These are phyloP conservation scores for Penicillium sp. DNA, from an alignment of 2,329 filamentous ascomycete species.

Conservation along the genomic window DNA sequence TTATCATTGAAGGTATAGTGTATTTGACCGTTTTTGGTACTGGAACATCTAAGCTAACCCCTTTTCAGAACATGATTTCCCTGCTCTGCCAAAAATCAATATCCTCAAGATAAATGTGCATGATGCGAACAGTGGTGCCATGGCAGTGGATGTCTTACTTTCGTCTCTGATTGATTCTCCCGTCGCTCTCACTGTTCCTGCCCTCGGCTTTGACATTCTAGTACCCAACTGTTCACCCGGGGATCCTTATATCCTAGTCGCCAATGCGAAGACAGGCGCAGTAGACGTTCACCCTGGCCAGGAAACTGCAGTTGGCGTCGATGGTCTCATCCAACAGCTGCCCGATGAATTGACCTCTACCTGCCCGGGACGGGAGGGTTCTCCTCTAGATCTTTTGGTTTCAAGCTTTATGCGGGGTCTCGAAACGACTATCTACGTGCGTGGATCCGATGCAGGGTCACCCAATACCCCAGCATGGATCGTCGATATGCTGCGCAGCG, in stretches of 20 bases:
- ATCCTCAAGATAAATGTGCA: constrained; percentile 77
- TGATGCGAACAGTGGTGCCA: constrained; percentile 65
- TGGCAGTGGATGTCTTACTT: constrained; percentile 77
- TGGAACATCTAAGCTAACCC: constrained; percentile 26
- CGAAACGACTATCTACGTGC: constrained; percentile 75
- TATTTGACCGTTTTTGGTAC: constrained; percentile 28
- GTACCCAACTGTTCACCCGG: constrained; percentile 74
- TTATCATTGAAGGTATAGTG: constrained; percentile 78
- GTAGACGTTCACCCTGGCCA: constrained; percentile 67
- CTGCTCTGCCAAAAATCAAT: constrained; percentile 75
- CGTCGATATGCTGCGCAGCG: constrained; percentile 71
- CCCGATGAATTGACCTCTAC: constrained; percentile 68
- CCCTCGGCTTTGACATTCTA: constrained; percentile 79
- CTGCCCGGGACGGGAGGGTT: constrained; percentile 74
- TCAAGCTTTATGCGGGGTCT: constrained; percentile 78
- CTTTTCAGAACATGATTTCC: constrained; percentile 60
- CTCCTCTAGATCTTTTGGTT: constrained; percentile 80
- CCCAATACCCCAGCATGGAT: constrained; percentile 78
- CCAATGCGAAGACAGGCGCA: constrained; percentile 67
- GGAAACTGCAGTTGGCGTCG: constrained; percentile 66
- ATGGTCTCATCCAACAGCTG: constrained; percentile 69
- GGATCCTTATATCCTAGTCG: constrained; percentile 74
- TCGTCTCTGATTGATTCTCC: constrained; percentile 74
- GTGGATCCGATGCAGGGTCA: constrained; percentile 67
- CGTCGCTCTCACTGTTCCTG: constrained; percentile 70